Percentiles rank a stretch among this genome's conserved stretches.
Conservation (phyloP, 495 filamentous ascomycete species). For the Talaromyces ruber region DNA sequence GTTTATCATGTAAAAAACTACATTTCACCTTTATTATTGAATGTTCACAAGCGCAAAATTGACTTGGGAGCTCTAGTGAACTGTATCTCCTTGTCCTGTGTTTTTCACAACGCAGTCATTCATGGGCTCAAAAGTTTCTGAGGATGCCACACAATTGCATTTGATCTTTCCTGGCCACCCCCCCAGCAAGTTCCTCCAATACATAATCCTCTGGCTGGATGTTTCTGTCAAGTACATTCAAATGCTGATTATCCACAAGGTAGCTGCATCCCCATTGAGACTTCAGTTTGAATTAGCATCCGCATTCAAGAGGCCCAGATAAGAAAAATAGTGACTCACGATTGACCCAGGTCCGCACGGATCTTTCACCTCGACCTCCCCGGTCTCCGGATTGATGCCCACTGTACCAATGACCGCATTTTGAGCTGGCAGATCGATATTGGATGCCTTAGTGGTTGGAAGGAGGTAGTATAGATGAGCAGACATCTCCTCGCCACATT, state of each 20-base stretch:
- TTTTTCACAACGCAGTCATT: neutral
- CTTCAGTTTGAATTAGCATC: neutral
- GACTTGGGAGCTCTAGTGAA: too few relatives aligned
- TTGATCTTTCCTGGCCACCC: neutral
- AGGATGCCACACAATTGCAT: neutral
- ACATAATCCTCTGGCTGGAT: neutral
- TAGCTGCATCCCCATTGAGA: conserved; percentile 7
- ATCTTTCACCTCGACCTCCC: neutral
- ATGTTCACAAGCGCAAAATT: too few relatives aligned
- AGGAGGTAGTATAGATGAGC: conserved; percentile 8
- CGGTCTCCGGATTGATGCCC: neutral
- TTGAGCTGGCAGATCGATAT: neutral
- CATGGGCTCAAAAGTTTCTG: neutral
- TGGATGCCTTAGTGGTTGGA: neutral
- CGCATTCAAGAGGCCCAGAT: neutral
- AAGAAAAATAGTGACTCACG: neutral
- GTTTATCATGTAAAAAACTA: too few relatives aligned
- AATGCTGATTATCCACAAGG: conserved; percentile 1
- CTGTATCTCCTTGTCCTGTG: neutral
- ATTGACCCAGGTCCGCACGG: neutral
- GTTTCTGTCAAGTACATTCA: neutral
- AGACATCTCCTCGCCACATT: conserved; percentile 10
- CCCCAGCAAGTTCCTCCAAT: neutral
- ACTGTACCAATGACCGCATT: neutral
- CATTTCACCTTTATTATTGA: too few relatives aligned